phyloP scores from a whole-genome alignment of 73 alveolate species.

The Uronychia setigera region DNA sequence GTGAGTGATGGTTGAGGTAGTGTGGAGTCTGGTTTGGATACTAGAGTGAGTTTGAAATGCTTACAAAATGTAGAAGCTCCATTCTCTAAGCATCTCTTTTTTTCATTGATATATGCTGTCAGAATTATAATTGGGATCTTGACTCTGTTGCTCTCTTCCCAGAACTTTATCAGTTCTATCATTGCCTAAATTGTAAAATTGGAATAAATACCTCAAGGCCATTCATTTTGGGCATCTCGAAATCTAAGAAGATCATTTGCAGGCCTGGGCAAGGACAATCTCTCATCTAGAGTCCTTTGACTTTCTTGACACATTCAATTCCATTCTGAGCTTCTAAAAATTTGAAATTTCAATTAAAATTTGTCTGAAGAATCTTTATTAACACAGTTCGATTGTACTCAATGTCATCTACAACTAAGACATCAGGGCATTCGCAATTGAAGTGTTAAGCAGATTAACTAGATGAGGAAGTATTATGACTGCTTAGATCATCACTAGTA shows the following conservation, averaged over 20 bases:
- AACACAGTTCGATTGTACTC: not conserved
- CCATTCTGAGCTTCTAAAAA: not conserved
- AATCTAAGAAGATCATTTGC: not conserved
- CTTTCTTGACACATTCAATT: not conserved
- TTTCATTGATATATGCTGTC: too few species aligned
- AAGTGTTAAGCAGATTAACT: too few species aligned
- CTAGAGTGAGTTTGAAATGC: too few species aligned
- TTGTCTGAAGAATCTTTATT: not conserved
- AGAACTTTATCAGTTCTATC: too few species aligned
- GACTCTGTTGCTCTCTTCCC: too few species aligned
- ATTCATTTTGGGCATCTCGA: not conserved
- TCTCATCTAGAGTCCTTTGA: not conserved
- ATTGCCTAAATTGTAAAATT: not conserved
- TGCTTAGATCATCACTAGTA: not conserved
- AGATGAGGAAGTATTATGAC: not conserved
- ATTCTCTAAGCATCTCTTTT: too few species aligned
- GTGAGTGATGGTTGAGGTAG: too few species aligned
- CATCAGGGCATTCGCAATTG: not conserved
- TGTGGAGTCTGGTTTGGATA: too few species aligned
- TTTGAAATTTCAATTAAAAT: not conserved
- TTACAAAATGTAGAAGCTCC: too few species aligned
- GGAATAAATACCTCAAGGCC: not conserved
- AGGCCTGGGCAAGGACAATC: not conserved
- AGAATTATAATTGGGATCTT: too few species aligned
- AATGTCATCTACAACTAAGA: not conserved